Conservation (phyloP, 2,329 filamentous ascomycete species). For the Aureobasidium sp. region DNA sequence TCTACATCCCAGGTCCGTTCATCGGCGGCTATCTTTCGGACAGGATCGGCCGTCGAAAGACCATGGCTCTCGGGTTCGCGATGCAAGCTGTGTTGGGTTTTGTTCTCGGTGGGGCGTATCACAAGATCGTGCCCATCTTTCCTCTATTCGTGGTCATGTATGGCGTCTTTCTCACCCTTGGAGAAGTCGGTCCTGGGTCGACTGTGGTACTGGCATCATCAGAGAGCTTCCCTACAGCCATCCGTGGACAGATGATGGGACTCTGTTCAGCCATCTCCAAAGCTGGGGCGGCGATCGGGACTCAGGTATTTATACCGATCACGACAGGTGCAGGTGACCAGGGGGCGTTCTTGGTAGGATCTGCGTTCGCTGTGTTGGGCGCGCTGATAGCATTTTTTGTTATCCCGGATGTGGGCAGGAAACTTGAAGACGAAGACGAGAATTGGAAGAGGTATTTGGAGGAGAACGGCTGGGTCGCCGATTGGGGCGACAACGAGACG, state of each 20-base stretch:
- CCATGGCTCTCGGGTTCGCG: slow-evolving; percentile 74
- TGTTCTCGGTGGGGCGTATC: slow-evolving; percentile 77
- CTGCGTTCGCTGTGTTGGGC: slow-evolving; percentile 76
- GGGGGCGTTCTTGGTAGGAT: slow-evolving; percentile 88
- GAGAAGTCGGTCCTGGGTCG: slow-evolving; percentile 74
- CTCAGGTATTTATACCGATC: slow-evolving; percentile 76
- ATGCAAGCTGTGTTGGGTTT: slow-evolving; percentile 83
- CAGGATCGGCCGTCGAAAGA: slow-evolving; percentile 78
- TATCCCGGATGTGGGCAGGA: slow-evolving; percentile 32
- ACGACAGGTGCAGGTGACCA: slow-evolving; percentile 68
- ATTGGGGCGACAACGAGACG: slow-evolving; percentile 17
- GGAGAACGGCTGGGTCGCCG: slow-evolving; percentile 41
- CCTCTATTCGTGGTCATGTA: slow-evolving; percentile 76
- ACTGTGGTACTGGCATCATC: slow-evolving; percentile 81
- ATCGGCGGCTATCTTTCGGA: slow-evolving; percentile 81
- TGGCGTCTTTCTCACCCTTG: slow-evolving; percentile 78
- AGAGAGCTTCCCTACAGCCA: slow-evolving; percentile 89
- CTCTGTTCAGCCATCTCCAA: slow-evolving; percentile 77
- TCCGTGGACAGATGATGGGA: slow-evolving; percentile 77
- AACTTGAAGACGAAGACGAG: slow-evolving; percentile 36
- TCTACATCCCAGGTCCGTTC: slow-evolving; percentile 85
- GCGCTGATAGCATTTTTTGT: slow-evolving; percentile 69
- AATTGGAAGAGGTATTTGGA: slow-evolving; percentile 50
- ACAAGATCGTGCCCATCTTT: slow-evolving; percentile 35
- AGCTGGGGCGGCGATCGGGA: slow-evolving; percentile 81